phyloP scores from a whole-genome alignment of 2,329 filamentous ascomycete genomes.

The Aspergillus sp. region DNA sequence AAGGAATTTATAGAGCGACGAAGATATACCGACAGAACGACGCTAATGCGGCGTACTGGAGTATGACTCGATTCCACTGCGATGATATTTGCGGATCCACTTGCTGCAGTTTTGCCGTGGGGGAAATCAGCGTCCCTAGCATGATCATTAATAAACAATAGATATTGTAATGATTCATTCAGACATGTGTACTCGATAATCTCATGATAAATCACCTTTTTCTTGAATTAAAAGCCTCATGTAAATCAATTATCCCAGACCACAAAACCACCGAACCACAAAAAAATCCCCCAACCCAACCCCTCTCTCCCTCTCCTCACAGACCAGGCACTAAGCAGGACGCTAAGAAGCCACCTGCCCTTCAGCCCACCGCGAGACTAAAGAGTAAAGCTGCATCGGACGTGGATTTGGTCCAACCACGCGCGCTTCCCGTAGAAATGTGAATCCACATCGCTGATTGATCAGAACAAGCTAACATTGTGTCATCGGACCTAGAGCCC shows the following conservation, averaged over 20 bases:
- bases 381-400: too few relatives aligned
- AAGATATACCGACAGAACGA: neutral
- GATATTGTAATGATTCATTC: too few relatives aligned
- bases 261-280: too few relatives aligned
- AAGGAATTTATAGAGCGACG: neutral
- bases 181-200: too few relatives aligned
- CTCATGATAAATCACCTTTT: too few relatives aligned
- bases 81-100: neutral
- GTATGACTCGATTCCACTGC: neutral
- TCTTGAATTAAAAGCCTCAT: too few relatives aligned
- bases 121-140: too few relatives aligned
- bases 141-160: too few relatives aligned
- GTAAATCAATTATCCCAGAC: neutral
- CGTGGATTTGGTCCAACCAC: too few relatives aligned
- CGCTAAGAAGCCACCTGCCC: neutral
- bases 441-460: neutral
- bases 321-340: neutral
- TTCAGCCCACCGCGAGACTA: too few relatives aligned
- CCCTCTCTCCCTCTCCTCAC: too few relatives aligned
- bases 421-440: too few relatives aligned
- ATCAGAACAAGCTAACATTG: neutral
- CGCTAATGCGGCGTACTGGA: neutral
- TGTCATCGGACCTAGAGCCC: neutral
- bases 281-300: neutral
- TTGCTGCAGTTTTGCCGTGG: neutral